Percentiles rank a stretch among this genome's conserved stretches.
Evolutionary conservation across 2,329 filamentous ascomycete species (phyloP).

Genomic region (Botrytis galanthina): DNA sequence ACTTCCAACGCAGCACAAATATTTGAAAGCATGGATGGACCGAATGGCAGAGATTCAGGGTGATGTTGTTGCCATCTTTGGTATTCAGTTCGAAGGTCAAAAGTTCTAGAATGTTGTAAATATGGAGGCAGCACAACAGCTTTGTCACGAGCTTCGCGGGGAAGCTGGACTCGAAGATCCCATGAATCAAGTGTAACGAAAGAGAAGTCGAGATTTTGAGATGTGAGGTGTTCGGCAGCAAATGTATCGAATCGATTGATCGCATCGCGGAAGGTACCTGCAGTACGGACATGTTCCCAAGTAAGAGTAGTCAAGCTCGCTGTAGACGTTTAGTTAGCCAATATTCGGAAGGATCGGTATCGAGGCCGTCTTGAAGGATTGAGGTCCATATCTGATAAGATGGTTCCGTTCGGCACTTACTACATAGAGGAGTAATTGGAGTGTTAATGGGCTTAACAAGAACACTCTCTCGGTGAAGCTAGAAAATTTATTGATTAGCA

Average conservation of each 20-base stretch:
- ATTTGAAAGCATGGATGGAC: slow-evolving; percentile 90
- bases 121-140: slow-evolving; percentile 94
- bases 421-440: slow-evolving; percentile 96
- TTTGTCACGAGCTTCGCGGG: slow-evolving; percentile 96
- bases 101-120: slow-evolving; percentile 95
- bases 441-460: slow-evolving; percentile 99
- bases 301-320: slow-evolving; percentile 96
- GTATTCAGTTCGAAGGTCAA: slow-evolving; percentile 95
- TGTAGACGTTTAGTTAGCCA: slow-evolving; percentile 43
- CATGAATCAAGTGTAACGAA: slow-evolving; percentile 98
- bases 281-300: slow-evolving; percentile 98
- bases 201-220: slow-evolving; percentile 92
- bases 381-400: slow-evolving; percentile 3
- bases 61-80: slow-evolving; percentile 98
- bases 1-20: slow-evolving; percentile 98
- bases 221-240: slow-evolving; percentile 84
- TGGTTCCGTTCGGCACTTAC: slow-evolving; percentile 59
- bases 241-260: slow-evolving; percentile 94
- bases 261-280: slow-evolving; percentile 94
- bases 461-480: slow-evolving; percentile 94
- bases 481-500: slow-evolving; percentile 31
- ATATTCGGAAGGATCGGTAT: slow-evolving; percentile 12
- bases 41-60: slow-evolving; percentile 94
- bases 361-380: not conserved
- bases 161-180: slow-evolving; percentile 96